A percentile compares a stretch with the other conserved stretches of the same genome.
These are phyloP conservation scores for Saitozyma sp. DNA, from an alignment of 768 basidiomycete genomes.

Conservation along the genomic window DNA sequence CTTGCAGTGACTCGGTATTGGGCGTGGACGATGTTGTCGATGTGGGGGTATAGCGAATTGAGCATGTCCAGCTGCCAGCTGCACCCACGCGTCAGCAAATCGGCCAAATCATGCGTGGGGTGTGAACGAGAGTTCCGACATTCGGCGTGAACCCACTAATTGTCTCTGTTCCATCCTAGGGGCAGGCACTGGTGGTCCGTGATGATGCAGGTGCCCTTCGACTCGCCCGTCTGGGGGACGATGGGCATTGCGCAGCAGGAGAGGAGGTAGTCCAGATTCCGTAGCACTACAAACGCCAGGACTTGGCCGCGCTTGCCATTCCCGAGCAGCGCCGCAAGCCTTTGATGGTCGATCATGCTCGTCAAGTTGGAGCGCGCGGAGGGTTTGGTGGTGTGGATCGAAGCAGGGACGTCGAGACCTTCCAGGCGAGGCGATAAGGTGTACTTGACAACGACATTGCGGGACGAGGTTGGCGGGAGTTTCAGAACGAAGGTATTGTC, in stretches of 20 bases:
- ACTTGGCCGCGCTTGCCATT: not conserved
- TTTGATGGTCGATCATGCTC: not conserved
- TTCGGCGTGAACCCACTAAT: not conserved
- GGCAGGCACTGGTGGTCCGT: not conserved
- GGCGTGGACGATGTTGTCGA: not conserved
- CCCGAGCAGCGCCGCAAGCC: not conserved
- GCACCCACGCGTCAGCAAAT: not conserved
- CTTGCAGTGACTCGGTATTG: not conserved
- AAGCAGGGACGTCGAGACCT: too few species aligned
- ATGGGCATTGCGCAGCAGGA: not conserved
- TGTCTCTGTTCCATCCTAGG: not conserved
- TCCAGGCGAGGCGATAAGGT: too few species aligned
- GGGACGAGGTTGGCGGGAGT: too few species aligned
- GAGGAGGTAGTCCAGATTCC: not conserved
- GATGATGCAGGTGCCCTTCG: not conserved
- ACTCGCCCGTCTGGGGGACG: not conserved
- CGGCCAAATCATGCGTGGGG: too few species aligned
- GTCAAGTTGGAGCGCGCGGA: not conserved
- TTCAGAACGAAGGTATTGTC: too few species aligned
- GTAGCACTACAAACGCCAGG: not conserved
- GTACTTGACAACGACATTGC: too few species aligned
- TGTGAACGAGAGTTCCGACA: not conserved
- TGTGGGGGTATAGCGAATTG: not conserved
- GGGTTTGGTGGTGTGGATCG: too few species aligned
- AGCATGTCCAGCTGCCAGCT: slow-evolving; percentile 1